Base-by-base conservation (phyloP, 2,329 filamentous ascomycete genomes). In the Coniella lustricola region DNA sequence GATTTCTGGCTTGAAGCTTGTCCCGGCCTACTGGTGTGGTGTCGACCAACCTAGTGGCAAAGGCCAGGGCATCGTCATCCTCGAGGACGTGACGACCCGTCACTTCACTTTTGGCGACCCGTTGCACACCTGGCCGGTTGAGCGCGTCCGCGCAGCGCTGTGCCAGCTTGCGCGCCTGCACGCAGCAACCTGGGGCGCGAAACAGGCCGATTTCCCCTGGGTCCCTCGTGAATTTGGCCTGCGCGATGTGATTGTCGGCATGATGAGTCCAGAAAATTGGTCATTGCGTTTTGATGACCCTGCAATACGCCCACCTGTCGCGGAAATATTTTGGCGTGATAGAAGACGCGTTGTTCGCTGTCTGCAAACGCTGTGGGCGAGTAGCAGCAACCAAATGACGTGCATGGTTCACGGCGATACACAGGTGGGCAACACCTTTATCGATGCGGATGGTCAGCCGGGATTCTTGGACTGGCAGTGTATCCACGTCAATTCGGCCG, bases 361-460 rank as follows among this genome's bases (percentile, higher is more conserved):
- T 67, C 33, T 63, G 64, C 3, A 52, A 57, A 20, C 63, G 64
- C 2, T 59, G 62, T 70, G 44, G 62, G 66, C 31, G 60, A 59
- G n/a, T 64, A 67, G 54, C 68, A 61, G 47, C 59, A 59, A 3
- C 55, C 59, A 50, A 59, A 5, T 69, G 70, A 50, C 61, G 64
- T 13, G 68, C 62, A n/a, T 71, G 3, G 52, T 71, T 12, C 69
- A 73, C 46, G 69, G 68, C 10, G 70, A 72, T 44, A 62, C 68
- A 10, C 70, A 72, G 49, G 60, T 69, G 12, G 68, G 68, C 25
- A 72, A 72, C 53, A 61, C 66, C n/a, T 72, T 67, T 56, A 64
- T 72, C 39, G 64, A 64, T 1, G 52, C 59, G 3, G 59, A 64
- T 2, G 62, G 61, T 0, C 41, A 56, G 17, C 65, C 62, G 2